Conservation (phyloP, 2,329 filamentous ascomycete species). For the Hymenoscyphus salicellus region DNA sequence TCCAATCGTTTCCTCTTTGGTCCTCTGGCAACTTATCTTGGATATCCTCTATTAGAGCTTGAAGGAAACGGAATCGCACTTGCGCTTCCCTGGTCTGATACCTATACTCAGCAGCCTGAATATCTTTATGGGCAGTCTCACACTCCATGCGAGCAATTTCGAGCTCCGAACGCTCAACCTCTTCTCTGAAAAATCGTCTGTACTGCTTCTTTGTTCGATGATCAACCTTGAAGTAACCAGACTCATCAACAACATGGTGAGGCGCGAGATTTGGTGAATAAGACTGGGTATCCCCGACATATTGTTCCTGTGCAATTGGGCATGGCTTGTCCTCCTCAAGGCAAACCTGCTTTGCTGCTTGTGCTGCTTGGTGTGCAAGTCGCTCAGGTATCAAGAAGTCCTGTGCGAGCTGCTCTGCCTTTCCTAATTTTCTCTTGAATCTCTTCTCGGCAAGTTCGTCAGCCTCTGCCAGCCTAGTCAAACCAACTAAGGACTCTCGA, state of each 20-base stretch:
- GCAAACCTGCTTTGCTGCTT: background rate
- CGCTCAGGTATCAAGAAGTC: background rate
- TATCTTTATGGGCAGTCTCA: background rate
- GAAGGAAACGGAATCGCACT: background rate
- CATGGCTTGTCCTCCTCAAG: background rate
- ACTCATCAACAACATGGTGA: background rate
- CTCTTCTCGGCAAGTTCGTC: background rate
- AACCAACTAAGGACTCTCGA: background rate
- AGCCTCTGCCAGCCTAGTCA: background rate
- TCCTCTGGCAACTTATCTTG: background rate
- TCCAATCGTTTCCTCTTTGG: no score
- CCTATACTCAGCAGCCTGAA: background rate
- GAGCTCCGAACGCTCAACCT: background rate
- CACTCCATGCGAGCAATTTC: background rate
- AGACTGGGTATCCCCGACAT: background rate
- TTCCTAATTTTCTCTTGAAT: background rate
- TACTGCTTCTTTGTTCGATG: conserved; percentile 4
- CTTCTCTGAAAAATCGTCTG: background rate
- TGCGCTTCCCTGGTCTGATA: background rate
- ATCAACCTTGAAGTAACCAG: background rate
- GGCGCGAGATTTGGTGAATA: background rate
- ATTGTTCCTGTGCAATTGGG: background rate
- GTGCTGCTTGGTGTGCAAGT: background rate
- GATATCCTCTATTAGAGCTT: background rate
- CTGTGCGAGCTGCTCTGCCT: background rate